Evolutionary conservation across 306 rosid genomes (phyloP).

Genomic region (Sindora glabra): DNA sequence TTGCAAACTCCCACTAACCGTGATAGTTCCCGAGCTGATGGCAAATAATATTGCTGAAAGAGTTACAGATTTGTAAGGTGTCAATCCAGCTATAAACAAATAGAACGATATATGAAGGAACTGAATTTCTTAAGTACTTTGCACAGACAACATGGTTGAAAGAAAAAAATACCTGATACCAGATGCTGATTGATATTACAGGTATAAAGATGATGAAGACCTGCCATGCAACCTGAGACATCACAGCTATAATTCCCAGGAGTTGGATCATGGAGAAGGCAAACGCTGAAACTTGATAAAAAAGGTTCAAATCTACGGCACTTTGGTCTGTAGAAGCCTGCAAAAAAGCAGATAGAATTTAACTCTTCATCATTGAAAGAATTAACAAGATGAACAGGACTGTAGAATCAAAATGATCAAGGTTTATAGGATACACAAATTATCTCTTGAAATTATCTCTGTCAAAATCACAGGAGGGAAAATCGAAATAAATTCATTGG

Average conservation of each 20-base stretch:
- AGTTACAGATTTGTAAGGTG: conserved; percentile 2
- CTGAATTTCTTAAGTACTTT: not conserved
- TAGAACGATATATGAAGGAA: not conserved
- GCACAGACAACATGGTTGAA: no score
- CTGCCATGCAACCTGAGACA: conserved; percentile 54
- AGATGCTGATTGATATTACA: conserved; percentile 29
- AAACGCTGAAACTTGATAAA: conserved; percentile 12
- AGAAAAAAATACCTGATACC: conserved; percentile 40
- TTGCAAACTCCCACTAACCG: conserved; percentile 76
- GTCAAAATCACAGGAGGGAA: no score
- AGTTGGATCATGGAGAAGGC: conserved; percentile 32
- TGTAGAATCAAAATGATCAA: no score
- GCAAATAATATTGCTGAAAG: conserved; percentile 67
- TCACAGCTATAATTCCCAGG: conserved; percentile 42
- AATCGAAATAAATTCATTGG: no score
- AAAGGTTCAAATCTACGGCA: conserved; percentile 31
- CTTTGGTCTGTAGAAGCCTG: conserved; percentile 59
- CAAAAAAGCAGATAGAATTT: not conserved
- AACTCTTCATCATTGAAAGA: not conserved
- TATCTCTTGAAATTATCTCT: not conserved
- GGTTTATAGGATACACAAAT: no score
- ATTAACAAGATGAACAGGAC: not conserved
- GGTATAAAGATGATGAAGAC: conserved; percentile 49
- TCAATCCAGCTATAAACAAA: not conserved
- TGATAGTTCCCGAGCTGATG: conserved; percentile 76